Percentiles rank a stretch among this genome's conserved stretches.
Evolutionary conservation across 2,329 filamentous ascomycete species (phyloP).

Genomic region (Arachnopeziza araneosa): DNA sequence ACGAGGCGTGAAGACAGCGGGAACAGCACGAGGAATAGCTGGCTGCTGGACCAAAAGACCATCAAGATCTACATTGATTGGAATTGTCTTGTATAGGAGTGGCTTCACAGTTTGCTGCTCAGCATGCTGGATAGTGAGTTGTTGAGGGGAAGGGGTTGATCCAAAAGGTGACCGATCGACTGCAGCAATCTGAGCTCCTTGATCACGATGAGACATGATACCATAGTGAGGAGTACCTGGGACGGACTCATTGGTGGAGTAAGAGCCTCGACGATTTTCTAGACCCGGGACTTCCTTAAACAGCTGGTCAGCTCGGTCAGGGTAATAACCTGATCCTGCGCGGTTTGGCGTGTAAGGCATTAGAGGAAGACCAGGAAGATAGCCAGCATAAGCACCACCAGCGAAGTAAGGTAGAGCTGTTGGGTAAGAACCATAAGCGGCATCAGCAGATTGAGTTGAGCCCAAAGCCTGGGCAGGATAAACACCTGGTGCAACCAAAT

Average conservation of each 20-base stretch:
- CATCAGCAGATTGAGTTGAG: slow-evolving; percentile 24
- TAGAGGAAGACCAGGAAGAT: slow-evolving; percentile 27
- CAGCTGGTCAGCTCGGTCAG: slow-evolving; percentile 26
- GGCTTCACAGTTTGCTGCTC: slow-evolving; percentile 29
- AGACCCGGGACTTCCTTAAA: slow-evolving; percentile 50
- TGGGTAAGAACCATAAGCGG: slow-evolving; percentile 27
- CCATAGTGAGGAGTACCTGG: slow-evolving; percentile 62
- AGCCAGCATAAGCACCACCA: slow-evolving; percentile 29
- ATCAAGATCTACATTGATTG: slow-evolving; percentile 43
- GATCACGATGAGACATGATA: slow-evolving; percentile 52
- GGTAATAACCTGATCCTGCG: slow-evolving; percentile 25
- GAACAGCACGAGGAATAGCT: slow-evolving; percentile 78
- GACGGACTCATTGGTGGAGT: slow-evolving; percentile 62
- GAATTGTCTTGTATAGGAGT: slow-evolving; percentile 29
- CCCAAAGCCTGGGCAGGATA: slow-evolving; percentile 28
- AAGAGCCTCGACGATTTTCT: slow-evolving; percentile 61
- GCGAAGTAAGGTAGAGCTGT: slow-evolving; percentile 27
- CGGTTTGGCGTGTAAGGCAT: slow-evolving; percentile 29
- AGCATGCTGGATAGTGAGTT: slow-evolving; percentile 42
- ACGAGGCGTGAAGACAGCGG: slow-evolving; percentile 78
- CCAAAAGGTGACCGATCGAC: slow-evolving; percentile 58
- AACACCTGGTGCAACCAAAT: slow-evolving; percentile 26
- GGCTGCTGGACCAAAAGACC: slow-evolving; percentile 70
- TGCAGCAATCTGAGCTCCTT: slow-evolving; percentile 51
- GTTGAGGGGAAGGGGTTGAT: slow-evolving; percentile 61